Evolutionary conservation across 306 rosid species (phyloP).

Genomic region (Coriaria nepalensis): DNA sequence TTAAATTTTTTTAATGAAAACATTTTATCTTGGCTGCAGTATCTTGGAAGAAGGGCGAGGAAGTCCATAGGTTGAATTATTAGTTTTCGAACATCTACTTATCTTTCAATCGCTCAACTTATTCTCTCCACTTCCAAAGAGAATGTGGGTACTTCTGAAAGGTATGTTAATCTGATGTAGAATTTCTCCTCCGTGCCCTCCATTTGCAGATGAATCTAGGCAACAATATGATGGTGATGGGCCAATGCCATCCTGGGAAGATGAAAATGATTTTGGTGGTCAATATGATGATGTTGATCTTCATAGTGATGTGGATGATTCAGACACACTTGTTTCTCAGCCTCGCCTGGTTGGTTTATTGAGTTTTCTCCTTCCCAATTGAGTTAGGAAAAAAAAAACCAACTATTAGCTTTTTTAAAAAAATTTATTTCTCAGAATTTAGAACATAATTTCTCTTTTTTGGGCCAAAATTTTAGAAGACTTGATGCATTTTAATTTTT

Average conservation of each 20-base stretch:
- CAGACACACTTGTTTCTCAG: constrained; percentile 54
- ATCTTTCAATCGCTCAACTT: background rate
- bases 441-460: too few species aligned
- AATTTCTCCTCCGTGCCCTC: constrained; percentile 1
- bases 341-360: constrained; percentile 73
- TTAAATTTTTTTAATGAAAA: constrained; percentile 8
- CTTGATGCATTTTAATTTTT: constrained; percentile 11
- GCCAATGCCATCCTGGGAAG: constrained; percentile 46
- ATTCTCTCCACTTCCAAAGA: background rate
- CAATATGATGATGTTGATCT: constrained; percentile 45
- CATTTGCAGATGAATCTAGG: constrained; percentile 37
- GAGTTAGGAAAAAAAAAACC: background rate
- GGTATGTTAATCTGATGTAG: background rate
- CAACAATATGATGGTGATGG: constrained; percentile 39
- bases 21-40: constrained; percentile 29
- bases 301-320: constrained; percentile 60
- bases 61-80: constrained; percentile 44
- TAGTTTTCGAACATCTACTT: too few species aligned
- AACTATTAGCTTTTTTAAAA: too few species aligned
- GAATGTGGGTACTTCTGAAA: background rate
- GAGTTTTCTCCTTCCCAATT: too few species aligned
- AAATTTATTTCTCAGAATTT: too few species aligned
- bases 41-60: constrained; percentile 51
- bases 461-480: too few species aligned
- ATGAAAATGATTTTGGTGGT: constrained; percentile 39